Evolutionary conservation across 2,329 filamentous ascomycete species (phyloP).

Genomic region (Penicillium sp.): DNA sequence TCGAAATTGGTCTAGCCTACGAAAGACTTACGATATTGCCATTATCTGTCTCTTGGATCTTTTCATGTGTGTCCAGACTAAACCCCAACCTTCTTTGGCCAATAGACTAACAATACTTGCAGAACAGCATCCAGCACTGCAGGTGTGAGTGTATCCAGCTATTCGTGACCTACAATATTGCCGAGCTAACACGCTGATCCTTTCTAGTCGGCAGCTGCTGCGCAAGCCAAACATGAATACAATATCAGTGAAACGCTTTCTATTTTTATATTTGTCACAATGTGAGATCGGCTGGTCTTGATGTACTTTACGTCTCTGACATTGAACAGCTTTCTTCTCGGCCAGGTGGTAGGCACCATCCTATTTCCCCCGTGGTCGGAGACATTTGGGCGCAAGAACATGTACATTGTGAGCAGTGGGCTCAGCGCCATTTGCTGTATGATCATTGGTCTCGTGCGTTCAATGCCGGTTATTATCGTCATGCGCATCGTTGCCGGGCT

Average conservation of each 20-base stretch:
- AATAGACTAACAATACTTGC: slow-evolving; percentile 11
- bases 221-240: slow-evolving; percentile 30
- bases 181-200: not conserved
- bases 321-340: slow-evolving; percentile 34
- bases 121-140: slow-evolving; percentile 40
- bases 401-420: slow-evolving; percentile 35
- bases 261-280: slow-evolving; percentile 35
- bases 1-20: slow-evolving; percentile 31
- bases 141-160: slow-evolving; percentile 27
- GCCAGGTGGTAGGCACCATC: slow-evolving; percentile 36
- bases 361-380: slow-evolving; percentile 41
- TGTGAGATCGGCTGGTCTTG: slow-evolving; percentile 18
- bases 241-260: slow-evolving; percentile 26
- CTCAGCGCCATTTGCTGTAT: slow-evolving; percentile 36
- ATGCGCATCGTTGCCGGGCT: slow-evolving; percentile 48
- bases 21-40: slow-evolving; percentile 32
- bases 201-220: slow-evolving; percentile 32
- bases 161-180: not conserved
- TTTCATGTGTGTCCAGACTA: slow-evolving; percentile 29
- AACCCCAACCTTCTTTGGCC: no score
- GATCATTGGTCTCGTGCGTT: slow-evolving; percentile 41
- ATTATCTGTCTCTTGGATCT: slow-evolving; percentile 35
- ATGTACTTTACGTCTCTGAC: slow-evolving; percentile 1
- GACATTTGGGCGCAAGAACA: slow-evolving; percentile 39
- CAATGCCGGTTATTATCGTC: slow-evolving; percentile 39